A percentile compares a stretch with the other conserved stretches of the same genome.
Conservation (phyloP, 495 filamentous ascomycete genomes). For the Penicillium atrosanguineum region DNA sequence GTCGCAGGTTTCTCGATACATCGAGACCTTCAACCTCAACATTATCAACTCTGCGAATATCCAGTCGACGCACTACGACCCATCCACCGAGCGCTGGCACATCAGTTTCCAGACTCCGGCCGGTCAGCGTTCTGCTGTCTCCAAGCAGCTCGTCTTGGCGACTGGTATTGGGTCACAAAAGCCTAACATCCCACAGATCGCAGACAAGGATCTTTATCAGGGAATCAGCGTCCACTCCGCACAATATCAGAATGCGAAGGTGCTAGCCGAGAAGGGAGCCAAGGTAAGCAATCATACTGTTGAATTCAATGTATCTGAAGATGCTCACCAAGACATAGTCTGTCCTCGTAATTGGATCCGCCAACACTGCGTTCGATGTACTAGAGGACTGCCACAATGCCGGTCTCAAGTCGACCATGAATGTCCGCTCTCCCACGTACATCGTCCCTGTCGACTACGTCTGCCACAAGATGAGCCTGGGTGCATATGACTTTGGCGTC, state of each 20-base stretch:
- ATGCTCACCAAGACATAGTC: constrained; percentile 16
- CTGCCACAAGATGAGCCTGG: constrained; percentile 15
- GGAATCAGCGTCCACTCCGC: constrained; percentile 37
- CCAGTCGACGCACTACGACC: constrained; percentile 24
- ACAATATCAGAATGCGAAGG: constrained; percentile 24
- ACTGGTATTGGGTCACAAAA: constrained; percentile 30
- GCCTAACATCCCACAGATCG: constrained; percentile 25
- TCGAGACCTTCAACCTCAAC: constrained; percentile 36
- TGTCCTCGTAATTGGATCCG: constrained; percentile 42
- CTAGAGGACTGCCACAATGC: constrained; percentile 42
- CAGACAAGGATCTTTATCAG: constrained; percentile 25
- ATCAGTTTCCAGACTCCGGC: constrained; percentile 20
- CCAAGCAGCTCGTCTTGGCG: constrained; percentile 31
- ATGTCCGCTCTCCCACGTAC: constrained; percentile 35
- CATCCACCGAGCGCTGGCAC: constrained; percentile 24
- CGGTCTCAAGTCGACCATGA: constrained; percentile 38
- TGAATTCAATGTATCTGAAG: background rate
- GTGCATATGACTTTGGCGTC: constrained; percentile 20
- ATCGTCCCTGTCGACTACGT: constrained; percentile 28
- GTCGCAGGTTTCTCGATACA: constrained; percentile 30
- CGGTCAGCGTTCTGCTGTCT: constrained; percentile 10
- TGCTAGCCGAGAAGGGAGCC: constrained; percentile 12
- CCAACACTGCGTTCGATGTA: constrained; percentile 49
- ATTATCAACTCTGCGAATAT: constrained; percentile 26
- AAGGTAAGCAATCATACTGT: constrained; percentile 6